Evolutionary conservation across 768 basidiomycete genomes (phyloP), one percentile per base, ranked within the genome.

Genomic region (Hysterangium stoloniferum): DNA sequence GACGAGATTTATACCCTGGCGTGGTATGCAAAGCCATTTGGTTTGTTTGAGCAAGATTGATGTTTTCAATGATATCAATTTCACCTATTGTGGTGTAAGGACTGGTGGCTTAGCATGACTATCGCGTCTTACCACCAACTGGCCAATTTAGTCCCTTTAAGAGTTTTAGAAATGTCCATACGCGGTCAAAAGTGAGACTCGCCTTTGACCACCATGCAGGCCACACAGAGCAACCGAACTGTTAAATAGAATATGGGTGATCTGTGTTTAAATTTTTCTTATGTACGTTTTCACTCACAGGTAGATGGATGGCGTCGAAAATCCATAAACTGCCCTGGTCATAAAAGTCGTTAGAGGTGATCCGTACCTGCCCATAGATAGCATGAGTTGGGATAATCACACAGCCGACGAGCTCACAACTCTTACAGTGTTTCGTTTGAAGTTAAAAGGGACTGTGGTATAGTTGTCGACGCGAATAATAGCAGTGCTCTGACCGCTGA

Each of bases 391-490:
- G 19, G 28, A 31, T 46, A 37, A 50, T 56, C 5, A 13, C n/a
- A 5, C 33, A 25, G 20, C 17, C 37, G 7, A 41, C n/a, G n/a
- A n/a, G n/a, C n/a, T n/a, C n/a, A n/a, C n/a, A n/a, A 22, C 4
- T 2, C 70, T 52, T 54, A 87, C 85, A 25, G 85, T 75, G 56
- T 80, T 77, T 36, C 86, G 69, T 53, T 77, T 72, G 36, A 76
- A 57, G 51, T 72, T 71, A 20, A 61, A 64, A 13, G 68, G 64
- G 1, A 86, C 74, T 35, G 71, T 71, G 8, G 78, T 78, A 6
- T 66, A 64, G 59, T 87, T 86, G 69, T 89, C 86, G 5, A 90
- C 86, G 58, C 75, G 79, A 45, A 92, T 68, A 54, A 92, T 72
- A 4, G 80, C 82, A 50, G 81, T 77, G 4, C 83, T 79, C 1